Percentiles rank a stretch among this genome's conserved stretches.
Conservation (phyloP, 192 early-diverging fungal species). For the Helicostylum pulchrum region DNA sequence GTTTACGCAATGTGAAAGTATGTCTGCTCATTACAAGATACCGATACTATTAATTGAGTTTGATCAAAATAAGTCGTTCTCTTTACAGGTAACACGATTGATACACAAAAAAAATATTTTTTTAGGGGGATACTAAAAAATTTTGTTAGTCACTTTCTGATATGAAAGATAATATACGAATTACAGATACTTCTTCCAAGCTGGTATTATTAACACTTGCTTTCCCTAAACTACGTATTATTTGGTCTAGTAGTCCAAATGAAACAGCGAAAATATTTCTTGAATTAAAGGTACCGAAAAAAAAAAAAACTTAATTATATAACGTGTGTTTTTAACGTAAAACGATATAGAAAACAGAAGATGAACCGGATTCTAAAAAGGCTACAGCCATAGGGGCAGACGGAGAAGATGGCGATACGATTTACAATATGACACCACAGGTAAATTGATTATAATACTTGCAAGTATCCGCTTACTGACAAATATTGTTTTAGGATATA, state of each 20-base stretch:
- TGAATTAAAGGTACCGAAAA: slow-evolving; percentile 72
- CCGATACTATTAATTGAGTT: slow-evolving; percentile 92
- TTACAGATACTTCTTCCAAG: slow-evolving; percentile 68
- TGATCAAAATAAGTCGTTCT: slow-evolving; percentile 79
- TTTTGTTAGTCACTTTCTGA: slow-evolving; percentile 10
- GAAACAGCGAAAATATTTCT: slow-evolving; percentile 88
- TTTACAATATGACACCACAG: slow-evolving; percentile 67
- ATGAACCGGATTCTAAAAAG: slow-evolving; percentile 68
- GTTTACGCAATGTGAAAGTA: slow-evolving; percentile 85
- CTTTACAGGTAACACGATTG: slow-evolving; percentile 53
- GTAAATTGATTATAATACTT: slow-evolving; percentile 24
- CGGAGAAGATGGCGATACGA: slow-evolving; percentile 59
- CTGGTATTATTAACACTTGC: slow-evolving; percentile 71
- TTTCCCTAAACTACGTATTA: slow-evolving; percentile 79
- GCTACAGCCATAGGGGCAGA: slow-evolving; percentile 75
- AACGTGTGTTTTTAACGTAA: slow-evolving; percentile 7
- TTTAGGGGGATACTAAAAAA: background rate
- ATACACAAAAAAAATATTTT: slow-evolving; percentile 23
- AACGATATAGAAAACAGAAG: slow-evolving; percentile 57
- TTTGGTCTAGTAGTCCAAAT: slow-evolving; percentile 86
- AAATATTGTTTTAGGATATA: slow-evolving; percentile 47
- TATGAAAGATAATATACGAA: slow-evolving; percentile 52
- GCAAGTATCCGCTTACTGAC: background rate
- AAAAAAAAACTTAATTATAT: background rate
- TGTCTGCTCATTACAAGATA: slow-evolving; percentile 76